Evolutionary conservation across 2,329 filamentous ascomycete genomes (phyloP), one percentile per base, ranked within the genome.

Genomic region (Penicillium sp.): DNA sequence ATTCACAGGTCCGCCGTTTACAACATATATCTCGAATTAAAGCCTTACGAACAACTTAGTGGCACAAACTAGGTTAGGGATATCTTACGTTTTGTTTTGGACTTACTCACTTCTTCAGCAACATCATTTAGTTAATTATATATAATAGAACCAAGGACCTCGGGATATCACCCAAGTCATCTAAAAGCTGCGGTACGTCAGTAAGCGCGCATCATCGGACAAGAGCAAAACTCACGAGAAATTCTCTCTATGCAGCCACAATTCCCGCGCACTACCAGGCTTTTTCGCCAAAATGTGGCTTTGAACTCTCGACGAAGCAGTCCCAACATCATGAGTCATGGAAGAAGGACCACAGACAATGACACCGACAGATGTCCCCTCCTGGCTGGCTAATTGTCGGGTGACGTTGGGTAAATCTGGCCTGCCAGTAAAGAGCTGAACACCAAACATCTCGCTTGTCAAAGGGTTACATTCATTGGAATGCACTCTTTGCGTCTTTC

Each of bases 201-300:
- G 39, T 19, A 9, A 22, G 16, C 1, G n/a, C 10, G n/a, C 39
- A 41, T 41, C 19, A 13, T 13, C 11, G 3, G 11, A 14, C 7
- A 21, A 1, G 13, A 41, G 21, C 9, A 35, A 24, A 72, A 76
- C 77, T 76, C 64, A 80, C 60, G 73, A 75, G 59, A 82, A 82
- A 53, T 77, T 72, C 66, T 82, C 80, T 22, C 74, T 73, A 67
- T 82, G 79, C 55, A 82, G 59, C 67, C 79, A 80, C 2, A 81
- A 70, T 31, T 76, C 73, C 48, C 59, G 26, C 5, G 59, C 59
- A 57, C 7, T 43, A 16, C 63, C 66, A 1, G 60, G 26, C 19
- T 31, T 64, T 6, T 66, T 70, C 19, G 62, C 71, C 8, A 79
- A 26, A 13, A 77, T 72, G 8, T 59, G 57, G 53, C 74, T 48